These are phyloP conservation scores for bread wheat (Triticum aestivum) DNA, from an alignment of 176 grass and related monocot genomes.

Conservation along the genomic window IWGSC_CS_RefSeq_v2.1 NC_057804.1:613106215-613106714, in stretches of 20 bases:
- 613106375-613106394: constrained; percentile 30
- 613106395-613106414: constrained; percentile 35
- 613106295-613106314: no score
- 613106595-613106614: constrained; percentile 44
- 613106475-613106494: rapidly evolving
- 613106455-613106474: not conserved
- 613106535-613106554: constrained; percentile 57
- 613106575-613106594: not conserved
- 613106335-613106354: no score
- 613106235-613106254: no score
- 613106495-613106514: no score
- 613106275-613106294: no score
- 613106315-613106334: no score
- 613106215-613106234: no score
- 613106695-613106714: not conserved
- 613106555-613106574: rapidly evolving
- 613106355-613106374: no score
- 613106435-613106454: constrained; percentile 59
- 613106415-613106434: constrained; percentile 55
- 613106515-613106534: not conserved
- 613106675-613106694: constrained; percentile 43
- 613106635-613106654: constrained; percentile 40
- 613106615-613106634: constrained; percentile 61
- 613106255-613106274: no score
- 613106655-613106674: constrained; percentile 71